Evolutionary conservation across 306 rosid genomes (phyloP).

Genomic region (Vigna unguiculata): DNA sequence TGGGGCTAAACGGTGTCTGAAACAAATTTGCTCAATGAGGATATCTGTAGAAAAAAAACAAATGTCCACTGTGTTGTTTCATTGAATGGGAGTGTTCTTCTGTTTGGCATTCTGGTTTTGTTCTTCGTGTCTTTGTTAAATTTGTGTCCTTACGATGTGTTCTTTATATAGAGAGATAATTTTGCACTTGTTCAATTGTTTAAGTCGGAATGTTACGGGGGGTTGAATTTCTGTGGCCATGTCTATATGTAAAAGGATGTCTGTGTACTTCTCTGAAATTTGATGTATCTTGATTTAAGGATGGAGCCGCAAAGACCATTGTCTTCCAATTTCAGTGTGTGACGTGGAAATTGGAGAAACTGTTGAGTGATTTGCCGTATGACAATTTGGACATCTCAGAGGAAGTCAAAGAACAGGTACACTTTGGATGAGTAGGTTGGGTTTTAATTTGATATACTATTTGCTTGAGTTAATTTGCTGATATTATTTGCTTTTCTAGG

Average conservation of each 20-base stretch:
- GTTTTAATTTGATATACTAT: background rate
- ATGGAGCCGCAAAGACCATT: slow-evolving; percentile 72
- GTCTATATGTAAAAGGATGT: slow-evolving; percentile 51
- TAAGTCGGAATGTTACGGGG: slow-evolving; percentile 37
- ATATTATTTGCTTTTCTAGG: slow-evolving; percentile 56
- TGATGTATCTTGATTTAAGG: slow-evolving; percentile 76
- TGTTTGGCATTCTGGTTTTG: slow-evolving; percentile 15
- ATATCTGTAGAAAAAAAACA: background rate
- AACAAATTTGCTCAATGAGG: too few relatives aligned
- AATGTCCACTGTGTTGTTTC: background rate
- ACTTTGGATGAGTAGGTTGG: slow-evolving; percentile 39
- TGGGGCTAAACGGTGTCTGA: background rate
- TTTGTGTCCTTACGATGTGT: background rate
- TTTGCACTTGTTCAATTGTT: slow-evolving; percentile 36
- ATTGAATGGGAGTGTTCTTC: slow-evolving; percentile 19
- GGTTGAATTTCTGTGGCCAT: slow-evolving; percentile 50
- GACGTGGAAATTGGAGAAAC: slow-evolving; percentile 90
- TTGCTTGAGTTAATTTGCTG: slow-evolving; percentile 17
- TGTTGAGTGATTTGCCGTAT: slow-evolving; percentile 69
- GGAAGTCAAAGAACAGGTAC: slow-evolving; percentile 97
- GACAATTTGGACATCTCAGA: slow-evolving; percentile 78
- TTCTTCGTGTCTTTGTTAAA: slow-evolving; percentile 14
- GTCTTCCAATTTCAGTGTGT: slow-evolving; percentile 80
- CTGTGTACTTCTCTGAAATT: slow-evolving; percentile 62
- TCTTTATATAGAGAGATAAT: slow-evolving; percentile 34